Evolutionary conservation across 2,329 filamentous ascomycete species (phyloP).

Genomic region (Furcasterigmium furcatum): DNA sequence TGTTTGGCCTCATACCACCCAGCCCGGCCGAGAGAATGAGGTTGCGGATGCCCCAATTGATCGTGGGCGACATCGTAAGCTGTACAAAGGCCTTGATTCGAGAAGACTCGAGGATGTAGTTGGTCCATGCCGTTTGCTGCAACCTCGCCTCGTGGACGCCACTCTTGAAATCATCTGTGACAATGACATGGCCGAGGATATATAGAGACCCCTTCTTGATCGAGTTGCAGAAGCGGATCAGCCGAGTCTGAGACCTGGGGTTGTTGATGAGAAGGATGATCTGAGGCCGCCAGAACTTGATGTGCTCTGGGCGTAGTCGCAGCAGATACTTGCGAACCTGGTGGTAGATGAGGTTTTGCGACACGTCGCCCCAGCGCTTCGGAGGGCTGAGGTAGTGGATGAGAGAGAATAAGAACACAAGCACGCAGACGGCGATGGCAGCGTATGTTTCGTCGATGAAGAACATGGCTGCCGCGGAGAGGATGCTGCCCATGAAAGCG

Average conservation of each 20-base stretch:
- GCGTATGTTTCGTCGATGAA: slow-evolving; percentile 85
- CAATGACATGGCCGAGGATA: slow-evolving; percentile 83
- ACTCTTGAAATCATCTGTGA: slow-evolving; percentile 75
- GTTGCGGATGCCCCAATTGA: slow-evolving; percentile 84
- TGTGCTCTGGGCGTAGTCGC: slow-evolving; percentile 80
- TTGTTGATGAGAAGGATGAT: slow-evolving; percentile 83
- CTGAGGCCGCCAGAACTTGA: slow-evolving; percentile 91
- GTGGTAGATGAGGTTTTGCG: slow-evolving; percentile 80
- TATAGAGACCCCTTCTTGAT: slow-evolving; percentile 85
- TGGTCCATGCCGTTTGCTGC: slow-evolving; percentile 80
- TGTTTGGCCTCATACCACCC: slow-evolving; percentile 86
- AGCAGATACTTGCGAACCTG: slow-evolving; percentile 87
- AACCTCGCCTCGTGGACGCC: slow-evolving; percentile 78
- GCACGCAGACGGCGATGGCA: slow-evolving; percentile 66
- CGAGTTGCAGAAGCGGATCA: slow-evolving; percentile 90
- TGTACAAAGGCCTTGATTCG: slow-evolving; percentile 89
- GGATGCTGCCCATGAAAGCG: slow-evolving; percentile 69
- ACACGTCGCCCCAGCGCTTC: slow-evolving; percentile 88
- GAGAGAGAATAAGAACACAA: slow-evolving; percentile 75
- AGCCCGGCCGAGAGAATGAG: slow-evolving; percentile 77
- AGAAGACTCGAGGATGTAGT: slow-evolving; percentile 78
- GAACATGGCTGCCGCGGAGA: slow-evolving; percentile 81
- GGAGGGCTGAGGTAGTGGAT: slow-evolving; percentile 85
- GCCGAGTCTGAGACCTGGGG: slow-evolving; percentile 73
- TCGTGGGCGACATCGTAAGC: slow-evolving; percentile 74